Percentiles rank a stretch among this genome's conserved stretches.
Evolutionary conservation across 1,284 basidiomycete genomes (phyloP).

Genomic region (Chiua sp.): DNA sequence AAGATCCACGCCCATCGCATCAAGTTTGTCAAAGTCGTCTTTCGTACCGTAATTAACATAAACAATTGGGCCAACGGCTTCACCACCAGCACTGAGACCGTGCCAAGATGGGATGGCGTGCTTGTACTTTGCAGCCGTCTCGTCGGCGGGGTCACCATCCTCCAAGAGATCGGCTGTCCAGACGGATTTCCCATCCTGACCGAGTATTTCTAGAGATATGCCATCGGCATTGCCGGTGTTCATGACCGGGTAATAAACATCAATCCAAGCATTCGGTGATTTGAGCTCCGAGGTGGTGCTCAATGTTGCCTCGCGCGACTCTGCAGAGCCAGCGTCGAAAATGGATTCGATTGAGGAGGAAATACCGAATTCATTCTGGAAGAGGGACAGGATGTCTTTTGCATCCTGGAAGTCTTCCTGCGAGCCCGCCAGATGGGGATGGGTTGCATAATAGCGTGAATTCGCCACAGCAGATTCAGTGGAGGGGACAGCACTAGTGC

Average conservation of each 20-base stretch:
- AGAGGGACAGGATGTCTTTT: constrained; percentile 62
- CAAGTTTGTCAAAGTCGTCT: constrained; percentile 75
- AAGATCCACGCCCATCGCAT: constrained; percentile 69
- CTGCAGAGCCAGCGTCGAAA: constrained; percentile 66
- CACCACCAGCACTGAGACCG: constrained; percentile 69
- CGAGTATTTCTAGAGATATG: constrained; percentile 65
- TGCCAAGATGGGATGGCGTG: constrained; percentile 70
- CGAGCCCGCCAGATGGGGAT: constrained; percentile 78
- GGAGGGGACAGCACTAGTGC: constrained; percentile 28
- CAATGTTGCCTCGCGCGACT: constrained; percentile 69
- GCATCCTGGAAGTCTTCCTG: constrained; percentile 69
- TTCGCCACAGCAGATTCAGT: constrained; percentile 35
- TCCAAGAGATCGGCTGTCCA: constrained; percentile 79
- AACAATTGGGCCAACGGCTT: constrained; percentile 71
- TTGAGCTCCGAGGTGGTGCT: constrained; percentile 47
- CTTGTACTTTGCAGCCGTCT: constrained; percentile 65
- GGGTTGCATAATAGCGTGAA: constrained; percentile 64
- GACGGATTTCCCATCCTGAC: constrained; percentile 54
- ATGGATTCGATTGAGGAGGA: constrained; percentile 52
- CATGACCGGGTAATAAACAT: constrained; percentile 83
- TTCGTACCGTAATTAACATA: constrained; percentile 86
- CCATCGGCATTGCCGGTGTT: constrained; percentile 69
- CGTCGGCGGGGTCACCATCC: constrained; percentile 66
- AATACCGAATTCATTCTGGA: constrained; percentile 67
- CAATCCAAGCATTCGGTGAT: constrained; percentile 76